These are phyloP conservation scores for Blastomyces silverae DNA, from an alignment of 2,329 filamentous ascomycete genomes.

Conservation along the genomic window DNA sequence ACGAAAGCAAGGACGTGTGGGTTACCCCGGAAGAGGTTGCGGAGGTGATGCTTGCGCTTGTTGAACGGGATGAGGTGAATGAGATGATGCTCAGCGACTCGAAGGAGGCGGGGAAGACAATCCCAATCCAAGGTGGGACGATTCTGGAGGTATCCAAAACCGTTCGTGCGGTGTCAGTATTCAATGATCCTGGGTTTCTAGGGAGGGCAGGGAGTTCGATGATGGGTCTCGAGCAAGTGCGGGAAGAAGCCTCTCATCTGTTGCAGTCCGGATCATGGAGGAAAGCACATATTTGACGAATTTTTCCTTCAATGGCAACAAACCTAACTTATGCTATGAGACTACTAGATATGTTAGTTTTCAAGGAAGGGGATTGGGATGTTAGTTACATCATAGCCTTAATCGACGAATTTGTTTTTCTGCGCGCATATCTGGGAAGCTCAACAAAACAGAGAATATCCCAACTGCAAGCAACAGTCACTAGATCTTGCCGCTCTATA, in stretches of 20 bases:
- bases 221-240: constrained; percentile 37
- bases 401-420: neutral
- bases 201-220: constrained; percentile 43
- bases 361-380: neutral
- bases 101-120: constrained; percentile 28
- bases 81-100: constrained; percentile 30
- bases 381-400: neutral
- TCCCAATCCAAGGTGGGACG: constrained; percentile 43
- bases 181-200: constrained; percentile 50
- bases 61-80: constrained; percentile 45
- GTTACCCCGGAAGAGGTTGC: constrained; percentile 57
- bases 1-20: constrained; percentile 48
- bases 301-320: neutral
- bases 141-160: constrained; percentile 53
- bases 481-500: neutral
- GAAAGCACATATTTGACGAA: constrained; percentile 8
- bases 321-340: neutral
- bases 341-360: neutral
- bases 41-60: constrained; percentile 50
- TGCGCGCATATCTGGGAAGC: neutral
- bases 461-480: neutral
- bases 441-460: neutral
- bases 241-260: constrained; percentile 47
- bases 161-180: constrained; percentile 46
- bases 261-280: constrained; percentile 48